Evolutionary conservation across 2,329 filamentous ascomycete genomes (phyloP).

Genomic region (Fusarium annulatum): DNA sequence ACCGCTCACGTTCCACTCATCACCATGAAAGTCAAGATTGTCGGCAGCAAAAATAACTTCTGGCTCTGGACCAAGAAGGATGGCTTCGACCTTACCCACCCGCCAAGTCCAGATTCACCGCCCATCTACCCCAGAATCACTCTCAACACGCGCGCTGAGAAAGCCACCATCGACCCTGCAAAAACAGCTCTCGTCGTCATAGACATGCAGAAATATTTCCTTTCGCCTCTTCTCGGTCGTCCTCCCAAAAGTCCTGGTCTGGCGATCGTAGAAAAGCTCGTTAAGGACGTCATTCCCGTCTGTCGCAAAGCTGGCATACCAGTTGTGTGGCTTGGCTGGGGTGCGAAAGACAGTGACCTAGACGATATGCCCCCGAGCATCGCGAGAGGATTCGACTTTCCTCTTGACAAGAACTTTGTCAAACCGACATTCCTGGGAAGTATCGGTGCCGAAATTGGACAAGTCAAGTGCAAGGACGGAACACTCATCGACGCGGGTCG

Average conservation of each 20-base stretch:
- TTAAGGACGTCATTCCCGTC: accelerated
- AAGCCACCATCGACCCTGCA: background rate
- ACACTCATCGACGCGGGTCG: accelerated
- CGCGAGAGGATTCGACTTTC: background rate
- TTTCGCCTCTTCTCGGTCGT: accelerated
- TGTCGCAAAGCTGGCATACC: background rate
- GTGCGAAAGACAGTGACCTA: accelerated
- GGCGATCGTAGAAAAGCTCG: accelerated
- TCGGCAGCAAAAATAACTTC: background rate
- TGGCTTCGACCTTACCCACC: background rate
- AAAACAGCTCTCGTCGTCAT: background rate
- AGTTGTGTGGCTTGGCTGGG: background rate
- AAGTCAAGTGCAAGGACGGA: accelerated
- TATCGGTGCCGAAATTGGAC: background rate
- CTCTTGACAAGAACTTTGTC: background rate
- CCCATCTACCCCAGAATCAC: background rate
- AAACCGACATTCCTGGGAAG: background rate
- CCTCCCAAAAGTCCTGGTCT: accelerated
- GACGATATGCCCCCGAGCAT: accelerated
- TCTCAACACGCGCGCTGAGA: background rate
- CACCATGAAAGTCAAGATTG: background rate
- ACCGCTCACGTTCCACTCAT: accelerated
- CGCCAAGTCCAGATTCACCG: background rate
- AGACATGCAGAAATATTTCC: background rate
- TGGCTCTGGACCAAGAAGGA: background rate